Evolutionary conservation across 2,329 filamentous ascomycete species (phyloP), one percentile per base, ranked within the genome.

Genomic region (Fusarium dlaminii): DNA sequence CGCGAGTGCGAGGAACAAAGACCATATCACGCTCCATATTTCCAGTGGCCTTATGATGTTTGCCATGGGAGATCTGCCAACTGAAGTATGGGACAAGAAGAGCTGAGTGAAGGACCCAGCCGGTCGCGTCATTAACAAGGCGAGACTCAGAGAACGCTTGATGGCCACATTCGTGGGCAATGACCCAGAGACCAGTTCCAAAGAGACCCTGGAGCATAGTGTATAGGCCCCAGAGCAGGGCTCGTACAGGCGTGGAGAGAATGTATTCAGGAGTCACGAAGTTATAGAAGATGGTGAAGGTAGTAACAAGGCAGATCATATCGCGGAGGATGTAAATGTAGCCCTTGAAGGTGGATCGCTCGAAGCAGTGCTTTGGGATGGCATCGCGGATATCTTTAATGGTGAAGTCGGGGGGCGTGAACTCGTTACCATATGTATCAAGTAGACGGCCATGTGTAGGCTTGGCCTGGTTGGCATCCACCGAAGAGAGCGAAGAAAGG

Each of bases 1-100:
- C 91, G 66, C 95, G 92, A 63, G 95, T 97, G 85, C 94, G 94
- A 68, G 96, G 96, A n/a, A 98, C 88, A 83, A 98, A 98, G 74
- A 98, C 96, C 96, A 98, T 98, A 85, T 99, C 96, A 77, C 96
- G 94, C 86, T 97, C 95, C 86, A 99, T 92, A 88, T 99, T 91
- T 79, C 95, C 96, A 51, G 96, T 99, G 74, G 95, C 95, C 90
- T 98, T 98, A 93, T 99, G 96, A 88, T 99, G 96, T 91, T 98
- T 98, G 87, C 94, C 93, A 87, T 99, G 96, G 76, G 95, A 98
- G 85, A 98, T 95, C 87, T 99, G 97, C 96, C 96, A 99, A 82
- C 94, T 97, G 87, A 98, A 99, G 87, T 98, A 99, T 29, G 96
- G 96, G 55, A 99, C 96, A 63, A 98, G 88, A 42, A 98, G 90